Evolutionary conservation across 2,329 filamentous ascomycete species (phyloP), one percentile per base, ranked within the genome.

Genomic region (Penicillium sp.): DNA sequence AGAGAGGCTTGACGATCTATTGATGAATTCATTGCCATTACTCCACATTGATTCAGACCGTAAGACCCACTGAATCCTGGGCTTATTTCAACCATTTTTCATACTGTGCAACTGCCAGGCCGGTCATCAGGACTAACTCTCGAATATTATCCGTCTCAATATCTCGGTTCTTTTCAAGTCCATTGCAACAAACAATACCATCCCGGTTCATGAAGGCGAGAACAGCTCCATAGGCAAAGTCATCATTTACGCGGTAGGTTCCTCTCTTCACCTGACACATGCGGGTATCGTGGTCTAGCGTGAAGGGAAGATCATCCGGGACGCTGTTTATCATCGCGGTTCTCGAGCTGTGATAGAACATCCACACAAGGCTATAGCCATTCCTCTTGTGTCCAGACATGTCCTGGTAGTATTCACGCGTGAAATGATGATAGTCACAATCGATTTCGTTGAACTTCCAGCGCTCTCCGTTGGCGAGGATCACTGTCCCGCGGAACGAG

Each of bases 121-220:
- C 55, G 3, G 55, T 51, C 55, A 52, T 44, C 27, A 56, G 14
- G 33, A 56, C 40, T 16, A 56, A 46, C 16, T 24, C 49, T 5
- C 37, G 37, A n/a, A 51, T 43, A 52, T 52, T 16, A 22, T 24
- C 39, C 39, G 55, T 56, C 27, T 31, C 37, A 13, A 56, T 14
- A 9, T 52, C 55, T 9, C 10, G 24, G 14, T 31, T 46, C 55
- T 52, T 44, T 16, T 43, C 46, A 19, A 52, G 3, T 6, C 47
- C 55, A 9, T 52, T 14, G 10, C 49, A 44, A 14, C 40, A 52
- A 16, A 56, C 18, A 46, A 56, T 24, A 4, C 55, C 47, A 10
- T 56, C 24, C 22, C 37, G 55, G 16, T 56, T 56, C 55, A 56
- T 56, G 6, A 56, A 22, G 1, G 55, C 55, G 6, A 56, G 36